Evolutionary conservation across 2,329 filamentous ascomycete genomes (phyloP).

Genomic region (Chaetomiaceae sp.): DNA sequence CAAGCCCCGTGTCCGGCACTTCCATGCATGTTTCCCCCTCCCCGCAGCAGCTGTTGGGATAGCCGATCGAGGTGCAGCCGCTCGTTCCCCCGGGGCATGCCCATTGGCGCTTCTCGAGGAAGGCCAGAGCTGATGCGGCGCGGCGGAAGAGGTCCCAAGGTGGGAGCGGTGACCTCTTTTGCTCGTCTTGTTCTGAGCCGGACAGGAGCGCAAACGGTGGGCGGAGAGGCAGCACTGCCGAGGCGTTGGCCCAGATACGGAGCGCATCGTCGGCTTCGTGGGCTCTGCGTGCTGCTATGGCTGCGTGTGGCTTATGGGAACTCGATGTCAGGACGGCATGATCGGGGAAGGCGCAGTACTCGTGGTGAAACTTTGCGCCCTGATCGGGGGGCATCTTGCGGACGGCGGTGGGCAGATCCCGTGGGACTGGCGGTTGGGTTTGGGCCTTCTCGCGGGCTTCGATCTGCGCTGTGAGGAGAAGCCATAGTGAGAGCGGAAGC

Average conservation of each 20-base stretch:
- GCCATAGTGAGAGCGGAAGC: conserved; percentile 39
- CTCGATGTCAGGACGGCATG: conserved; percentile 6
- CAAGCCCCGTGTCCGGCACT: conserved; percentile 58
- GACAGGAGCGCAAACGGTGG: conserved; percentile 51
- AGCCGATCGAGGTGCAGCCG: conserved; percentile 59
- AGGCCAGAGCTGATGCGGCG: conserved; percentile 43
- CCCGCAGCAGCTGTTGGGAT: conserved; percentile 69
- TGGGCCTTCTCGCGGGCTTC: conserved; percentile 31
- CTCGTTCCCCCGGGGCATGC: conserved; percentile 63
- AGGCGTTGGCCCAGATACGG: conserved; percentile 31
- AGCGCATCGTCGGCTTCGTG: conserved; percentile 31
- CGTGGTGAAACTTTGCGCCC: conserved; percentile 68
- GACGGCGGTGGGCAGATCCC: conserved; percentile 53
- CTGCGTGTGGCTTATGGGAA: background rate
- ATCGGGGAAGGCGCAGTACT: conserved; percentile 55
- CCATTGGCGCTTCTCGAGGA: conserved; percentile 55
- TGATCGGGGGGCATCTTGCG: conserved; percentile 68
- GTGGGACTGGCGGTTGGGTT: conserved; percentile 15
- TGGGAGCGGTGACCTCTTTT: background rate
- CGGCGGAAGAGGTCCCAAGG: conserved; percentile 37
- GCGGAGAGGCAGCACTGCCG: conserved; percentile 38
- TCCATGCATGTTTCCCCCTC: conserved; percentile 61
- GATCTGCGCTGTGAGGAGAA: conserved; percentile 41
- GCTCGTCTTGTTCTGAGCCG: conserved; percentile 12
- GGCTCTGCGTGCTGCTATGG: conserved; percentile 31